Conservation (phyloP, 192 early-diverging fungal genomes). For the Mortierella claussenii region DNA sequence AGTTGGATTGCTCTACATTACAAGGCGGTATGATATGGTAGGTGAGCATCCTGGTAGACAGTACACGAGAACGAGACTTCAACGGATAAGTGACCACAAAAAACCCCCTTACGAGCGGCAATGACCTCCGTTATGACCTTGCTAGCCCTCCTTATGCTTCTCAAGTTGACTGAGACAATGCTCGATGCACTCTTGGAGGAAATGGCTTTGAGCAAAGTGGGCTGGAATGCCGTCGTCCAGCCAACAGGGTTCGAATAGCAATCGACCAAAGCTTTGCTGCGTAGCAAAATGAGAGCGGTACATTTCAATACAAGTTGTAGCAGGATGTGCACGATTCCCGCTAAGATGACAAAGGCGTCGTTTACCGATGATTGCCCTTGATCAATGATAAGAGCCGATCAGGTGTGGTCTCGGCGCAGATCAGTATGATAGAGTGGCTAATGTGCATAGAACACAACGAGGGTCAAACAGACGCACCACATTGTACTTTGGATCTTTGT, state of each 20-base stretch:
- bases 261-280: conserved; percentile 23
- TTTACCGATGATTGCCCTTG: conserved; percentile 23
- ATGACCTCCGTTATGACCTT: conserved; percentile 24
- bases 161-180: not conserved
- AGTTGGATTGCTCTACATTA: conserved; percentile 23
- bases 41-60: no score
- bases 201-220: not conserved
- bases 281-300: not conserved
- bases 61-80: no score
- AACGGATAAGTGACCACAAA: no score
- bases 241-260: conserved; percentile 48
- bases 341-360: no score
- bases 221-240: conserved; percentile 15
- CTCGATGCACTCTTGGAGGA: not conserved
- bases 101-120: conserved; percentile 16
- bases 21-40: no score
- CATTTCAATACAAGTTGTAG: no score
- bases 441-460: not conserved
- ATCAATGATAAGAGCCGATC: conserved; percentile 20
- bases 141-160: conserved; percentile 13
- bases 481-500: no score
- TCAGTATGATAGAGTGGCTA: conserved; percentile 37
- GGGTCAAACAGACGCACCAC: not conserved
- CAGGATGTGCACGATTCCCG: no score
- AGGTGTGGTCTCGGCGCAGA: conserved; percentile 37